Conservation (phyloP, 805 yeast species). For the Ogataea paradorogensis region DNA sequence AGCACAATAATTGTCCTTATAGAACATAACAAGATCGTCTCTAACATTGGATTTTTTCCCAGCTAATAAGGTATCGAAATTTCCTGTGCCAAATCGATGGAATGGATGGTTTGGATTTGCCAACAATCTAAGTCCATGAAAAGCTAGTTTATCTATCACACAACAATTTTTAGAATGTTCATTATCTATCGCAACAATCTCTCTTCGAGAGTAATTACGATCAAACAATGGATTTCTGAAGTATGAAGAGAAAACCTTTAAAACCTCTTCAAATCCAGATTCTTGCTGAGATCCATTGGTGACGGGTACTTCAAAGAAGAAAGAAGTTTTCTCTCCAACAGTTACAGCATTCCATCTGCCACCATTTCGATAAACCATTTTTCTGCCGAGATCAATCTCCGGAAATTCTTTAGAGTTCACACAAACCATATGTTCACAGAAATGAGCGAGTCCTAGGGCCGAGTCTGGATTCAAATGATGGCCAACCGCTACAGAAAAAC, state of each 20-base stretch:
- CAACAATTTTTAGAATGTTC: slow-evolving; percentile 60
- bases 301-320: slow-evolving; percentile 59
- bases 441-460: slow-evolving; percentile 82
- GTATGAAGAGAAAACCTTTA: slow-evolving; percentile 49
- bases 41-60: slow-evolving; percentile 37
- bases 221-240: slow-evolving; percentile 52
- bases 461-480: slow-evolving; percentile 72
- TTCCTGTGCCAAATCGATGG: slow-evolving; percentile 65
- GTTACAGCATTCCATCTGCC: slow-evolving; percentile 70
- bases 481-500: slow-evolving; percentile 77
- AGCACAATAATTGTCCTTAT: slow-evolving; percentile 40
- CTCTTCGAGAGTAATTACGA: slow-evolving; percentile 41
- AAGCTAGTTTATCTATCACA: slow-evolving; percentile 44
- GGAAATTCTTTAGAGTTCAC: slow-evolving; percentile 58
- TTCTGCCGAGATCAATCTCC: slow-evolving; percentile 43
- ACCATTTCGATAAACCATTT: slow-evolving; percentile 42
- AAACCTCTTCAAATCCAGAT: slow-evolving; percentile 43
- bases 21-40: slow-evolving; percentile 38
- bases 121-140: slow-evolving; percentile 56
- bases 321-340: slow-evolving; percentile 63
- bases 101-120: slow-evolving; percentile 51
- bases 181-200: slow-evolving; percentile 59
- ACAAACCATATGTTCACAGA: slow-evolving; percentile 74
- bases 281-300: slow-evolving; percentile 14
- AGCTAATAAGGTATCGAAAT: slow-evolving; percentile 42